phyloP scores from a whole-genome alignment of 163 green algal species.

The Scenedesmus sp. region DNA sequence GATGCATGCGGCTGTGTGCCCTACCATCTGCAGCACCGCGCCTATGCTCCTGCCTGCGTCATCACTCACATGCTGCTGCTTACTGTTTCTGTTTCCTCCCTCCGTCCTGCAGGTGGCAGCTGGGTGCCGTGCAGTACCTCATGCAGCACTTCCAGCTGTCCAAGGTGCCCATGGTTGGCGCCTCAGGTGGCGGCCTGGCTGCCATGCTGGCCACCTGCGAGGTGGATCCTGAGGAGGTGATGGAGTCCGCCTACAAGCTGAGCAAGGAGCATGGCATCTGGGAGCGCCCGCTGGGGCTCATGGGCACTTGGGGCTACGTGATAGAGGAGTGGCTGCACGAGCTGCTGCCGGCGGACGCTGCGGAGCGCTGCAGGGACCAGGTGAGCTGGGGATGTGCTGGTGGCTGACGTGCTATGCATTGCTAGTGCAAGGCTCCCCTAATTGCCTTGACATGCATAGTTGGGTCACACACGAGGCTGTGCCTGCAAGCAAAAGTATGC shows the following conservation, averaged over 20 bases:
- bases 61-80: background rate
- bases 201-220: conserved; percentile 66
- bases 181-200: conserved; percentile 71
- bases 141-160: conserved; percentile 68
- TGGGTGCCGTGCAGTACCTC: conserved; percentile 73
- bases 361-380: conserved; percentile 66
- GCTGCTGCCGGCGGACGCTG: conserved; percentile 71
- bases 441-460: background rate
- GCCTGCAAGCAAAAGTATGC: no score
- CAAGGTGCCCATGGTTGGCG: conserved; percentile 68
- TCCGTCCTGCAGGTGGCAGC: conserved; percentile 40
- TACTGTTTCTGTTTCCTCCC: background rate
- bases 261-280: conserved; percentile 66
- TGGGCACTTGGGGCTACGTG: conserved; percentile 64
- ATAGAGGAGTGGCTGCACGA: conserved; percentile 75
- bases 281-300: conserved; percentile 64
- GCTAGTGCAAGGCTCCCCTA: background rate
- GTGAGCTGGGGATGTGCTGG: background rate
- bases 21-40: background rate
- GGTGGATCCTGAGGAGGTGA: conserved; percentile 59
- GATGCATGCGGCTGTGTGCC: background rate
- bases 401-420: background rate
- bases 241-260: conserved; percentile 67
- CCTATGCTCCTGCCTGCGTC: conserved; percentile 56
- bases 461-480: no score